Base-by-base conservation (phyloP, 148 eudicot genomes). In the Polygonum aviculare region DNA sequence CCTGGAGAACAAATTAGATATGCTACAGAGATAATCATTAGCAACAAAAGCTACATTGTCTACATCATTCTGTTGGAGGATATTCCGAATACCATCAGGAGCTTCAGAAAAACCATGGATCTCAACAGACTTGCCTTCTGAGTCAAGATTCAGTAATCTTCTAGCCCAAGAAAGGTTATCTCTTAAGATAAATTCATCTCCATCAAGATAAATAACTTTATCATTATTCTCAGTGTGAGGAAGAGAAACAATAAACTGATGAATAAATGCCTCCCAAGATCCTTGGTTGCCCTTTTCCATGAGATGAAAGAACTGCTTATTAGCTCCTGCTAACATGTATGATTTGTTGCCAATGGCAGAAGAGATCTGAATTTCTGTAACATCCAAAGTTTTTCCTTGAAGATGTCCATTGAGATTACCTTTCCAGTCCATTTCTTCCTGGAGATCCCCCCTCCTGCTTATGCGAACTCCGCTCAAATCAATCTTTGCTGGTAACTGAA, bases 161-260 rank as follows among this genome's bases (percentile, higher is more conserved):
- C 47, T 73, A 19, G 60, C 38, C 60, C 51, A 48, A 44, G 81
- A 73, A 52, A 51, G 47, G 47, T 74, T 48, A 74, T 60, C 81
- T 76, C 76, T 76, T 74, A 80, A 80, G 10, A 74, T 12, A 47
- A 70, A 50, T 50, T 85, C 82, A 60, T 60, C 77, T 69, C 80
- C 31, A 2, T 35, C 74, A 19, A 77, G 62, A 63, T 21, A 54
- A 12, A 31, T 18, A 45, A 52, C 49, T 5, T 55, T 38, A 21
- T 77, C 70, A 40, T n/a, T 18, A 40, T 33, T 35, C 49, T 62
- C 31, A 2, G 38, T 14, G 9, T 83, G 85, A 78, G 47, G 59
- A 14, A 80, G 75, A 70, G 33, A 67, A 5, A 85, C 77, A 50
- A 78, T 80, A 50, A 82, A 80, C n/a, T 60, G 74, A 49, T 41